Evolutionary conservation across 73 alveolate species (phyloP).

Genomic region (Blepharisma stoltei): DNA sequence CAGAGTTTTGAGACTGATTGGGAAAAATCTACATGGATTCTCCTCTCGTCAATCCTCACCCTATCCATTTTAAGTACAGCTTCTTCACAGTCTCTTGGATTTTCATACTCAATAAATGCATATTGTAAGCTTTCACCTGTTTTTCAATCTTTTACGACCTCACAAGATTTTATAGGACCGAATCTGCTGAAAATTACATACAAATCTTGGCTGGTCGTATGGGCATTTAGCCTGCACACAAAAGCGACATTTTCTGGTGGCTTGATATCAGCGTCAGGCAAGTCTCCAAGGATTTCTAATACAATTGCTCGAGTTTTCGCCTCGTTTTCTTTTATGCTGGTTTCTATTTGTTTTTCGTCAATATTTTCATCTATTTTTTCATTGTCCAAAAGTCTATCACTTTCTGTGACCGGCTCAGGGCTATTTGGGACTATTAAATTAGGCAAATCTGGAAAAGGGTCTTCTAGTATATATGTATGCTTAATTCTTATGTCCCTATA

Average conservation of each 20-base stretch:
- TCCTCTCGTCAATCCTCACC: slow-evolving; percentile 86
- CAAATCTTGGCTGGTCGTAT: slow-evolving; percentile 86
- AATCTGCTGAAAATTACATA: slow-evolving; percentile 85
- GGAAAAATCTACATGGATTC: slow-evolving; percentile 94
- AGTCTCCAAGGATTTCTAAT: slow-evolving; percentile 94
- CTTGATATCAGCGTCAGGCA: slow-evolving; percentile 98
- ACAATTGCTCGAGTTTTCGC: slow-evolving; percentile 85
- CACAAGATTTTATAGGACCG: slow-evolving; percentile 94
- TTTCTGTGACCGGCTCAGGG: slow-evolving; percentile 71
- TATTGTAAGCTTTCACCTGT: slow-evolving; percentile 97
- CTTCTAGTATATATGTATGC: slow-evolving; percentile 88
- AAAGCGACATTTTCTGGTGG: slow-evolving; percentile 99
- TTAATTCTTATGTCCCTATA: slow-evolving; percentile 84
- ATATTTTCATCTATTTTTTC: slow-evolving; percentile 65
- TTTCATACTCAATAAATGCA: slow-evolving; percentile 98
- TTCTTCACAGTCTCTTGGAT: slow-evolving; percentile 90
- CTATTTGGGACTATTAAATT: slow-evolving; percentile 77
- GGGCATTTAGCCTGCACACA: slow-evolving; percentile 97
- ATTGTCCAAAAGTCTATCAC: slow-evolving; percentile 72
- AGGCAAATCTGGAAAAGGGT: slow-evolving; percentile 87
- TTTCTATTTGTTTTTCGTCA: slow-evolving; percentile 71
- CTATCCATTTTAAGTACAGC: slow-evolving; percentile 94
- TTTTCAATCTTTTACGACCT: slow-evolving; percentile 97
- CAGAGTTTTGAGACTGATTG: slow-evolving; percentile 85
- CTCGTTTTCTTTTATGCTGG: slow-evolving; percentile 71